Percentiles rank a stretch among this genome's conserved stretches.
Conservation (phyloP, 2,329 filamentous ascomycete species). For the Plectosphaerella plurivora region DNA sequence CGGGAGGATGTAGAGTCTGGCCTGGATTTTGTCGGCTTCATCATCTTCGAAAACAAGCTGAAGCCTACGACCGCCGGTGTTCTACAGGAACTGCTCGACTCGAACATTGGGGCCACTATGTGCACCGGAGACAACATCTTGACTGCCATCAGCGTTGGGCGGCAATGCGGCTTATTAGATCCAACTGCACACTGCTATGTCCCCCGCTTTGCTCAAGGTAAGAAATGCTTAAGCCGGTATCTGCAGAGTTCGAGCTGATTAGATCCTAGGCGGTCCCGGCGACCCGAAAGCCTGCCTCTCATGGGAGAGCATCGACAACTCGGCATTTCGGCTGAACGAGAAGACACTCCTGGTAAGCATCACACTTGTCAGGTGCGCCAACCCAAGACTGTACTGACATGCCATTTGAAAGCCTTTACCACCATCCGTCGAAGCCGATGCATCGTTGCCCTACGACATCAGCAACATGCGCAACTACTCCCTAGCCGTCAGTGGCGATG, state of each 20-base stretch:
- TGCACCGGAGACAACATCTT: slow-evolving; percentile 97
- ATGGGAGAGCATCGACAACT: slow-evolving; percentile 96
- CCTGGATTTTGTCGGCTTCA: slow-evolving; percentile 89
- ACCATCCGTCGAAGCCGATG: slow-evolving; percentile 66
- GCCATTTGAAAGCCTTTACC: slow-evolving; percentile 57
- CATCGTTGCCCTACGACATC: slow-evolving; percentile 81
- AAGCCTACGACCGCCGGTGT: slow-evolving; percentile 82
- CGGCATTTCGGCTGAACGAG: slow-evolving; percentile 70
- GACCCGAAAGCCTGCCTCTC: slow-evolving; percentile 69
- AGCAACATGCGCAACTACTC: slow-evolving; percentile 80
- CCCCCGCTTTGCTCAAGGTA: slow-evolving; percentile 76
- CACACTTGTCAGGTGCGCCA: background rate
- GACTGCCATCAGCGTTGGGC: slow-evolving; percentile 91
- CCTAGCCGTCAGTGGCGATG: slow-evolving; percentile 84
- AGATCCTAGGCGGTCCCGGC: slow-evolving; percentile 56
- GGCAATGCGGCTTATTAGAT: slow-evolving; percentile 82
- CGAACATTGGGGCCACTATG: slow-evolving; percentile 89
- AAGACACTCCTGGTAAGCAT: slow-evolving; percentile 64
- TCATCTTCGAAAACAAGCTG: slow-evolving; percentile 97
- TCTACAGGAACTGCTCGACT: slow-evolving; percentile 74
- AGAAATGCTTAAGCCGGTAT: too few relatives aligned
- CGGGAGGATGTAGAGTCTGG: slow-evolving; percentile 78
- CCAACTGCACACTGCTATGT: slow-evolving; percentile 85
- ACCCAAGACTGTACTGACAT: slow-evolving; percentile 3
- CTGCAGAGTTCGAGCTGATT: background rate